phyloP scores from a whole-genome alignment of 495 filamentous ascomycete species.

The Penicillium subrubescens region DNA sequence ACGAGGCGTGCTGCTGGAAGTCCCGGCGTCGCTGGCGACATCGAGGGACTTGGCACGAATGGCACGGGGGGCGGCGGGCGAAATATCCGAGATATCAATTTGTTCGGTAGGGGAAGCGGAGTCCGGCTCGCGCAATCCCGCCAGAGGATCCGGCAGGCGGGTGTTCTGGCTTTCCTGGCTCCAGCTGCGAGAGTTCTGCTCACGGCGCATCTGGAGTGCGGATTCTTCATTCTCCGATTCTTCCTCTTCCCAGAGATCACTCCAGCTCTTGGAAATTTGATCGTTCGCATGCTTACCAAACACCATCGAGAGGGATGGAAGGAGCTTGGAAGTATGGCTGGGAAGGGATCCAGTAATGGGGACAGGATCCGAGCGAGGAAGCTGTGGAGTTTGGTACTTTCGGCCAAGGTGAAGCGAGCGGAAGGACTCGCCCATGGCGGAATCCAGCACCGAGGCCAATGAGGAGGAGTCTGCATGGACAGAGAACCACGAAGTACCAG shows the following conservation, averaged over 20 bases:
- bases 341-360: conserved; percentile 79
- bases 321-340: conserved; percentile 63
- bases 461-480: conserved; percentile 72
- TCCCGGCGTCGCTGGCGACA: conserved; percentile 61
- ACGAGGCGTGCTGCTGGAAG: conserved; percentile 61
- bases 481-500: conserved; percentile 72
- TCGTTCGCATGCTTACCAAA: conserved; percentile 74
- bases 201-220: conserved; percentile 62
- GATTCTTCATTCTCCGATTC: conserved; percentile 62
- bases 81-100: conserved; percentile 19
- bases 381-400: conserved; percentile 38
- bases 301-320: conserved; percentile 70
- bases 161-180: conserved; percentile 69
- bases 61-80: conserved; percentile 28
- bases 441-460: conserved; percentile 76
- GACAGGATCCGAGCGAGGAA: conserved; percentile 53
- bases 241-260: conserved; percentile 94
- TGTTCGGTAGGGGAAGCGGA: conserved; percentile 52
- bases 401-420: conserved; percentile 57
- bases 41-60: conserved; percentile 51
- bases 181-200: conserved; percentile 78
- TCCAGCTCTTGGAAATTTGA: conserved; percentile 92
- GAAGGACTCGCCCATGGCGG: conserved; percentile 68
- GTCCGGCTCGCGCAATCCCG: conserved; percentile 46
- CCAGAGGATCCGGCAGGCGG: conserved; percentile 29